Percentiles rank a stretch among this genome's conserved stretches.
Conservation (phyloP, 2,329 filamentous ascomycete species). For the Geosmithia flava region DNA sequence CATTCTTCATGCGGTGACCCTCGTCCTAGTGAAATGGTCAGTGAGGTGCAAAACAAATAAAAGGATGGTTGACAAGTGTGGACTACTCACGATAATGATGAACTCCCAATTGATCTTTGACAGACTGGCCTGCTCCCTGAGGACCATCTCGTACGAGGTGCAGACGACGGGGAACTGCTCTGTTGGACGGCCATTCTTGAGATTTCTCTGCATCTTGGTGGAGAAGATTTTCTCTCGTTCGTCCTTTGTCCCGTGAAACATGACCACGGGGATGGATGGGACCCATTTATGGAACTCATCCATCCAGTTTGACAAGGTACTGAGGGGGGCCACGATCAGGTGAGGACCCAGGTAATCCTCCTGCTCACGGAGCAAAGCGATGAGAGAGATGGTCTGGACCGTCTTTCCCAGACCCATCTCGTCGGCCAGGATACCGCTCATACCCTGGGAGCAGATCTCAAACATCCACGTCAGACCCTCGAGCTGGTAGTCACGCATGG, state of each 20-base stretch:
- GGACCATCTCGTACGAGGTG: slow-evolving; percentile 92
- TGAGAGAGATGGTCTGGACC: slow-evolving; percentile 77
- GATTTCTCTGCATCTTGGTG: slow-evolving; percentile 56
- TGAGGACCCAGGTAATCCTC: slow-evolving; percentile 78
- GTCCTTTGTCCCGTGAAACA: slow-evolving; percentile 79
- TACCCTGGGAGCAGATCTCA: slow-evolving; percentile 64
- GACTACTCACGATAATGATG: slow-evolving; percentile 67
- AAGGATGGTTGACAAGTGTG: no score
- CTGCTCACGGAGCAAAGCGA: slow-evolving; percentile 78
- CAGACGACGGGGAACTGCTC: slow-evolving; percentile 79
- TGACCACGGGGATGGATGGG: slow-evolving; percentile 72
- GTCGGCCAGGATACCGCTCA: slow-evolving; percentile 84
- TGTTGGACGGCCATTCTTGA: slow-evolving; percentile 45
- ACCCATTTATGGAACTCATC: slow-evolving; percentile 89
- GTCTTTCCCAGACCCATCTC: slow-evolving; percentile 94
- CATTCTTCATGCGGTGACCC: slow-evolving; percentile 93
- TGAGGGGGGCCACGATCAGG: slow-evolving; percentile 78
- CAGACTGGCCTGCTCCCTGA: slow-evolving; percentile 74
- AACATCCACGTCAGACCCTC: slow-evolving; percentile 95
- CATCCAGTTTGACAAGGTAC: slow-evolving; percentile 91
- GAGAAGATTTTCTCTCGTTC: slow-evolving; percentile 66
- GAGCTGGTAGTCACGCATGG: slow-evolving; percentile 88
- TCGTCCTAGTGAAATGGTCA: slow-evolving; percentile 52
- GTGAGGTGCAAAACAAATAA: neutral
- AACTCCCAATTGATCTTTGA: slow-evolving; percentile 89